These are phyloP conservation scores for Mycothermus thermophilus DNA, from an alignment of 495 filamentous ascomycete species.

Conservation along the genomic window DNA sequence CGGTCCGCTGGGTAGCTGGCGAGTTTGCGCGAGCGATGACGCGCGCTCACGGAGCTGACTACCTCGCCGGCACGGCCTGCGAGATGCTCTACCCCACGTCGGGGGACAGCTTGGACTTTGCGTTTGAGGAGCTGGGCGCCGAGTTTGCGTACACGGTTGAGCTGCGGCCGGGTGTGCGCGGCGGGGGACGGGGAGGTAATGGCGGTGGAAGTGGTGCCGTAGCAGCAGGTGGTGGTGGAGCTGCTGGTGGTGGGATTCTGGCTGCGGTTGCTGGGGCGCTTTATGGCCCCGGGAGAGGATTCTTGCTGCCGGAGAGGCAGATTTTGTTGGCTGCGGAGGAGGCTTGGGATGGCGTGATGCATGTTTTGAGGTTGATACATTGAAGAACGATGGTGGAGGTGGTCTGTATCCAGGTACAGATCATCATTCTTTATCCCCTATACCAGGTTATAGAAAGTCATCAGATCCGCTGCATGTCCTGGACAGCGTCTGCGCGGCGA, in stretches of 20 bases:
- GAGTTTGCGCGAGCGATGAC: constrained; percentile 1
- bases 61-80: constrained; percentile 4
- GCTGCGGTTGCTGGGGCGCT: no score
- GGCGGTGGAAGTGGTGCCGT: no score
- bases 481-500: no score
- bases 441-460: no score
- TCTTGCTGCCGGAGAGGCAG: constrained; percentile 1
- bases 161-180: background rate
- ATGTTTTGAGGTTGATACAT: background rate
- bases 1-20: background rate
- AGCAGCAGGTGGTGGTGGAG: no score
- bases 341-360: constrained; percentile 1
- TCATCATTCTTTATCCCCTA: no score
- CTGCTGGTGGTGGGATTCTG: no score
- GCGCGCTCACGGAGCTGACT: background rate
- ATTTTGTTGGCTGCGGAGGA: constrained; percentile 2
- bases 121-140: background rate
- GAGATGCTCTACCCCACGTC: constrained; percentile 3
- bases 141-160: constrained; percentile 3
- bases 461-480: no score
- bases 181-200: background rate
- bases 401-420: no score
- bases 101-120: constrained; percentile 2
- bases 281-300: no score
- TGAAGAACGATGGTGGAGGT: background rate